Evolutionary conservation across 2,329 filamentous ascomycete species (phyloP).

Genomic region (Drechmeria coniospora): DNA sequence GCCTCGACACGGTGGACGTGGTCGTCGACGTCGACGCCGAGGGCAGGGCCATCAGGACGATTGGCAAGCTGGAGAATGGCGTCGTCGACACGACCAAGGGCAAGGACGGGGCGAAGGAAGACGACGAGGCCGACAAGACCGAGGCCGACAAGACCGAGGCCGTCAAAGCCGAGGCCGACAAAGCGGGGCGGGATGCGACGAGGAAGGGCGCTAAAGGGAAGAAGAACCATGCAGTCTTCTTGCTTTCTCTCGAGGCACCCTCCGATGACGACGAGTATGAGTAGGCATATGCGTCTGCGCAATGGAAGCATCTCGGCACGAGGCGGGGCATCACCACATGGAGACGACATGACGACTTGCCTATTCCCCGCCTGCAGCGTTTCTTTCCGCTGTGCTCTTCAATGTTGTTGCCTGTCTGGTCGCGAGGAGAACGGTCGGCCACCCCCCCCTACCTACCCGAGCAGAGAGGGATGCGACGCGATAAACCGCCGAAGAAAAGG

Average conservation of each 20-base stretch:
- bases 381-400: too few species aligned
- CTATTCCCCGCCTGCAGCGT: too few species aligned
- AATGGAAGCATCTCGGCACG: too few species aligned
- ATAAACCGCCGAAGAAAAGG: too few species aligned
- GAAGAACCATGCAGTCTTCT: slow-evolving; percentile 15
- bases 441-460: too few species aligned
- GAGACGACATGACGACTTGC: too few species aligned
- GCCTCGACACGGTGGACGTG: slow-evolving; percentile 36
- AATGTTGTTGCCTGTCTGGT: too few species aligned
- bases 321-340: too few species aligned
- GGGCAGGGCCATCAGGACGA: slow-evolving; percentile 27
- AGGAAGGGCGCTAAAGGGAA: slow-evolving; percentile 6
- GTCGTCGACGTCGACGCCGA: slow-evolving; percentile 38
- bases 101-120: slow-evolving; percentile 8
- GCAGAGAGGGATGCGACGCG: too few species aligned
- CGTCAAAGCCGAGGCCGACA: slow-evolving; percentile 3
- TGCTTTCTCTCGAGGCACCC: slow-evolving; percentile 18
- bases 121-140: slow-evolving; percentile 7
- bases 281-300: neutral
- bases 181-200: neutral
- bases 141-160: slow-evolving; percentile 6
- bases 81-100: slow-evolving; percentile 20
- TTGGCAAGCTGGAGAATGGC: slow-evolving; percentile 21
- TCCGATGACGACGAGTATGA: slow-evolving; percentile 7
- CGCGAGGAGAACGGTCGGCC: too few species aligned